phyloP scores from a whole-genome alignment of 1,139 yeast species.

The Scheffersomyces insectosa region DNA sequence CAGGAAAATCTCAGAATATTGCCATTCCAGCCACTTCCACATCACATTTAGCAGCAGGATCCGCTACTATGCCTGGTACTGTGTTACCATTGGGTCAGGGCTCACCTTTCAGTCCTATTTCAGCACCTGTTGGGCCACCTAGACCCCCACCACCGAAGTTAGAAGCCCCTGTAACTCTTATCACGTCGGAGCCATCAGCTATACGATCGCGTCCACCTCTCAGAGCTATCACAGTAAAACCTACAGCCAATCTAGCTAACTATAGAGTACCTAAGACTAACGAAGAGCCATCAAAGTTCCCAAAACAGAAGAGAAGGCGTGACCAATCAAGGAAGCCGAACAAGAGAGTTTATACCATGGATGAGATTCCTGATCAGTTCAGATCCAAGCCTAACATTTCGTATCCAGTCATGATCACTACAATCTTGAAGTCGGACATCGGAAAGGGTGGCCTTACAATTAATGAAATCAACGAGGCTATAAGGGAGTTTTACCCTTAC shows the following conservation, averaged over 20 bases:
- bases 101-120: too few relatives aligned
- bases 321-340: slow-evolving; percentile 41
- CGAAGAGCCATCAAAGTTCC: slow-evolving; percentile 37
- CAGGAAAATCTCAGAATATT: neutral
- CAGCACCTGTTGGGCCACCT: slow-evolving; percentile 18
- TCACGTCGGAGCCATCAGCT: slow-evolving; percentile 21
- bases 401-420: slow-evolving; percentile 76
- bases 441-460: slow-evolving; percentile 67
- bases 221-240: slow-evolving; percentile 28
- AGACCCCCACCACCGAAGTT: slow-evolving; percentile 43
- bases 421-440: slow-evolving; percentile 61
- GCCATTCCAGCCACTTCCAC: neutral
- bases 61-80: neutral
- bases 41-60: slow-evolving; percentile 1
- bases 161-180: slow-evolving; percentile 34
- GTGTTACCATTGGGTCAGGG: slow-evolving; percentile 9
- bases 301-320: slow-evolving; percentile 47
- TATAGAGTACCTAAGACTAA: slow-evolving; percentile 36
- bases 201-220: slow-evolving; percentile 18
- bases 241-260: slow-evolving; percentile 24
- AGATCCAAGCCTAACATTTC: slow-evolving; percentile 81
- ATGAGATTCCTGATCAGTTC: slow-evolving; percentile 85
- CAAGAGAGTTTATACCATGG: slow-evolving; percentile 61
- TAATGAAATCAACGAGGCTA: slow-evolving; percentile 82
- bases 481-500: slow-evolving; percentile 85